Evolutionary conservation across 495 filamentous ascomycete genomes (phyloP), one percentile per base, ranked within the genome.

Genomic region (Elasticomyces elasticus): DNA sequence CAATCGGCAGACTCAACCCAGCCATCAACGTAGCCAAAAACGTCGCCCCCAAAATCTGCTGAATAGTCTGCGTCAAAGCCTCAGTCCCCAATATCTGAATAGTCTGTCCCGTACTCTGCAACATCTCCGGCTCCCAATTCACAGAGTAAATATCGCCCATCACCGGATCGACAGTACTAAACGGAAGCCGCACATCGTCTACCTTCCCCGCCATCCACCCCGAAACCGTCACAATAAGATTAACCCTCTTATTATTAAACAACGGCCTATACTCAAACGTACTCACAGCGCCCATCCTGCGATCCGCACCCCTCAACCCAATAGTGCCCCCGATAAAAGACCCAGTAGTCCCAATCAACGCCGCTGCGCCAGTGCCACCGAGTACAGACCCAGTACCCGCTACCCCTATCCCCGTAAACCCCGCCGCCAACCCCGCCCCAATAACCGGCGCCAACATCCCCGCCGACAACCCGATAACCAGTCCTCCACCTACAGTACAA

Each of bases 61-160:
- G 92, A 2, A 99, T 76, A 38, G 89, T 89, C 77, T 95, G 88
- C 0, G 92, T 94, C 20, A 99, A 78, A 62, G 94, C 92, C 81
- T 99, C 92, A 37, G 94, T 96, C 51, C 94, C 92, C 43, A 99
- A 75, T 67, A 99, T 96, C 60, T 95, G 95, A 61, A 99, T 97
- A 22, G 92, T 99, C 51, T 89, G 84, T 75, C 92, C 92, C 86
- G 95, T 97, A 64, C 85, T 92, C 43, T 79, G 84, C 58, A 99
- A 77, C 90, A 99, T 94, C 60, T 99, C 92, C 3, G 92, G 94
- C 68, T 99, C 92, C 94, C 94, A 99, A 49, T 91, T 74, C 9
- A 99, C 82, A 0, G 94, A 97, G 70, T 97, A 99, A 20, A 99
- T 79, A 71, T 99, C 92, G 28, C 92, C 92, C 92, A 99, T 97